A percentile compares a stretch with the other conserved stretches of the same genome.
phyloP scores from a whole-genome alignment of 2,329 filamentous ascomycete genomes.

The Periconia macrospinosa region DNA sequence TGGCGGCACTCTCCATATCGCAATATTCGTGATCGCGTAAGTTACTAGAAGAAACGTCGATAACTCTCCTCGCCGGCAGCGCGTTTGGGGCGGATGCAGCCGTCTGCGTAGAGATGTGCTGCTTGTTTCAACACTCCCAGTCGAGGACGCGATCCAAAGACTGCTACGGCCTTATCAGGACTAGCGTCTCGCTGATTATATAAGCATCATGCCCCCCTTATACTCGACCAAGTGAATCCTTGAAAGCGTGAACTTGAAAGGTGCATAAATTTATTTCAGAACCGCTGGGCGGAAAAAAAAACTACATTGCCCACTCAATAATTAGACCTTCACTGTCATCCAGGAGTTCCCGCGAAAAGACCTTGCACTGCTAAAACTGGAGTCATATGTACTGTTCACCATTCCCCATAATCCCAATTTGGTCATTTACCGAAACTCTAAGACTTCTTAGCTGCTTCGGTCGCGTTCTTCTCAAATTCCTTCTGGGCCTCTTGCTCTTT shows the following conservation, averaged over 20 bases:
- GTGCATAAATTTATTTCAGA: neutral
- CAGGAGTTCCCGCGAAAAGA: neutral
- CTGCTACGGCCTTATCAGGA: neutral
- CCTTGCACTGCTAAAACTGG: neutral
- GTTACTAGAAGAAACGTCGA: constrained; percentile 19
- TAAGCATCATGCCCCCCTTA: neutral
- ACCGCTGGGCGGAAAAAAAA: neutral
- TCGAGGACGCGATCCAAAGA: constrained; percentile 18
- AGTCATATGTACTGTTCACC: neutral
- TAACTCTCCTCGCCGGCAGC: constrained; percentile 11
- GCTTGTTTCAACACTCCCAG: constrained; percentile 14
- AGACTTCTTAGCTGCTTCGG: constrained; percentile 33
- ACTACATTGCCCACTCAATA: neutral
- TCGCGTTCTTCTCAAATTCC: constrained; percentile 64
- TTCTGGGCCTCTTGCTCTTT: constrained; percentile 81
- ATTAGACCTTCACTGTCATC: neutral
- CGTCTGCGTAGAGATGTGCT: constrained; percentile 27
- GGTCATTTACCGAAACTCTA: neutral
- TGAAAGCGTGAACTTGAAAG: neutral
- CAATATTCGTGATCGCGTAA: constrained; percentile 34
- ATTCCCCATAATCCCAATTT: neutral
- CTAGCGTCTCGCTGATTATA: neutral
- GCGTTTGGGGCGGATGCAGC: constrained; percentile 36
- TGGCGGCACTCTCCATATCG: constrained; percentile 51
- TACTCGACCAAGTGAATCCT: neutral